Percentiles rank a stretch among this genome's conserved stretches.
phyloP scores from a whole-genome alignment of 306 rosid species.

The Cicer arietinum region DNA sequence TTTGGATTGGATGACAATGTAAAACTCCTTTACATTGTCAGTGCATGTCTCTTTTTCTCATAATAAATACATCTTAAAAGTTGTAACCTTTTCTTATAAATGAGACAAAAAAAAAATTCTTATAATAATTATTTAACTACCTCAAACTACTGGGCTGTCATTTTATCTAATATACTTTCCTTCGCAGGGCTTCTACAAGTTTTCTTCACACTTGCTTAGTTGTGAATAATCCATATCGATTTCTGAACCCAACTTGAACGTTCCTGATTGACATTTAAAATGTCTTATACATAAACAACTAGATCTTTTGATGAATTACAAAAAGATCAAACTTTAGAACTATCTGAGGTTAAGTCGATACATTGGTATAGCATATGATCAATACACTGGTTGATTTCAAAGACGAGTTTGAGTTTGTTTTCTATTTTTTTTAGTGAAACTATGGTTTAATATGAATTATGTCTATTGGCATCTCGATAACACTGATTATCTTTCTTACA shows the following conservation, averaged over 20 bases:
- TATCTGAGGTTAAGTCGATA: constrained; percentile 22
- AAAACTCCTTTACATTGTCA: too few species aligned
- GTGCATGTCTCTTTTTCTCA: too few species aligned
- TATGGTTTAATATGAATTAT: constrained; percentile 8
- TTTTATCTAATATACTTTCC: not conserved
- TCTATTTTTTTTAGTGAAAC: not conserved
- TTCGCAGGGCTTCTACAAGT: not conserved
- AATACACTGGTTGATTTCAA: constrained; percentile 4
- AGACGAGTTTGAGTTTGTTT: not conserved
- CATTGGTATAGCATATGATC: not conserved
- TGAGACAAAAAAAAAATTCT: too few species aligned
- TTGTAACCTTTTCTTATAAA: too few species aligned
- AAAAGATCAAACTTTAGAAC: constrained; percentile 10
- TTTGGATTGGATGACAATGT: too few species aligned
- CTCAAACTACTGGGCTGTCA: not conserved
- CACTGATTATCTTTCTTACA: constrained; percentile 6
- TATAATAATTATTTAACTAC: not conserved
- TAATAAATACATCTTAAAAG: too few species aligned
- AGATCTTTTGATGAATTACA: constrained; percentile 4
- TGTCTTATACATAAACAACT: constrained; percentile 1
- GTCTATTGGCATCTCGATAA: constrained; percentile 7
- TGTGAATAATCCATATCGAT: not conserved
- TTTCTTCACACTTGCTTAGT: not conserved
- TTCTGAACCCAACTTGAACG: constrained; percentile 27
- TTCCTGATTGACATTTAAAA: constrained; percentile 19